A percentile compares a stretch with the other conserved stretches of the same genome.
These are phyloP conservation scores for Fraxinus excelsior DNA, from an alignment of 257 asterid genomes.

Conservation along the genomic window DNA sequence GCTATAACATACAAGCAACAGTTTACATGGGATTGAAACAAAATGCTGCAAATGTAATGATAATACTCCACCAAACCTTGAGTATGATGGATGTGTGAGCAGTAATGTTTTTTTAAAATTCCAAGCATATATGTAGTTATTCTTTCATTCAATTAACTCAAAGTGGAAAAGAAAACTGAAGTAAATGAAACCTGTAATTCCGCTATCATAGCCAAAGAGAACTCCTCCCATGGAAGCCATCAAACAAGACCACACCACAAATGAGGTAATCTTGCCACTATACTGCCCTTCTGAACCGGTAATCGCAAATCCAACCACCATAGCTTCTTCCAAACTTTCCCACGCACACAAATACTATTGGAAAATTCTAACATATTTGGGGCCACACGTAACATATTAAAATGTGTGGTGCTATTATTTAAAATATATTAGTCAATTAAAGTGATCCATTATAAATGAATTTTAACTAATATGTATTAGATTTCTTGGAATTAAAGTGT, in stretches of 20 bases:
- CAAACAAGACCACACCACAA: slow-evolving; percentile 64
- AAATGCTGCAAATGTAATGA: no score
- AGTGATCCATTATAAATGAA: no score
- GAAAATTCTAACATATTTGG: no score
- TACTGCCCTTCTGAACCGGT: slow-evolving; percentile 30
- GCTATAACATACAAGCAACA: no score
- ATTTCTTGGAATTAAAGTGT: no score
- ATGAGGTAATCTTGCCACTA: slow-evolving; percentile 59
- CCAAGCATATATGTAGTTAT: not conserved
- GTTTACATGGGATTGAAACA: no score
- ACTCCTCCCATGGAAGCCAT: slow-evolving; percentile 85
- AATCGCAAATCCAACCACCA: slow-evolving; percentile 53
- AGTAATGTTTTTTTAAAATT: not conserved
- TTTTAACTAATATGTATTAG: no score
- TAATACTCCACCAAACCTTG: not conserved
- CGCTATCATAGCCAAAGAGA: slow-evolving; percentile 81
- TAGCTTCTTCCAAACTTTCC: not conserved
- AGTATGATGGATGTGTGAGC: not conserved
- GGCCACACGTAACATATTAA: no score
- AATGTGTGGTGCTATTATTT: no score
- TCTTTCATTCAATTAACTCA: not conserved
- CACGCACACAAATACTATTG: no score
- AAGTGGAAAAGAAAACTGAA: not conserved
- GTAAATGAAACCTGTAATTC: slow-evolving; percentile 64
- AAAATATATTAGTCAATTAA: no score